phyloP scores from a whole-genome alignment of 495 filamentous ascomycete species.

The Neurospora africana region DNA sequence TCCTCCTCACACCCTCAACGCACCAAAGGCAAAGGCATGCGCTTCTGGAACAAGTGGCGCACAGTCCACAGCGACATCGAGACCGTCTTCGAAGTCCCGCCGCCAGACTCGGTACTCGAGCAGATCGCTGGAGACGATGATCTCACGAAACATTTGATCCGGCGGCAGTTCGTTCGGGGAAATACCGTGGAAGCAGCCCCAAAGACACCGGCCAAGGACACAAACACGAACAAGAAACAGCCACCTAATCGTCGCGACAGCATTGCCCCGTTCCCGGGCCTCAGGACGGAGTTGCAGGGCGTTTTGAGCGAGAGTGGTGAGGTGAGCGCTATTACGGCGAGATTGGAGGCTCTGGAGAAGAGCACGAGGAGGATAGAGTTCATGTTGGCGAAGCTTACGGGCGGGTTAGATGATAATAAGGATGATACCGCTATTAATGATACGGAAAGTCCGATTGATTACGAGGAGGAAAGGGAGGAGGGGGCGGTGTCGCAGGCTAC shows the following conservation, averaged over 20 bases:
- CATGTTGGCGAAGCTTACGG: conserved; percentile 22
- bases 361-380: conserved; percentile 27
- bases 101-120: conserved; percentile 46
- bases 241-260: conserved; percentile 33
- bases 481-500: conserved; percentile 1
- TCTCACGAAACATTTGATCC: conserved; percentile 37
- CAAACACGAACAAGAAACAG: conserved; percentile 5
- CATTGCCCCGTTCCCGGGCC: conserved; percentile 31
- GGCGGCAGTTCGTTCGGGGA: conserved; percentile 34
- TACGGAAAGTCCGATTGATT: neutral
- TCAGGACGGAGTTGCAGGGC: conserved; percentile 27
- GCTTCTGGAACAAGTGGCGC: conserved; percentile 38
- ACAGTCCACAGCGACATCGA: conserved; percentile 55
- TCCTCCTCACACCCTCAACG: neutral
- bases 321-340: conserved; percentile 18
- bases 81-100: conserved; percentile 57
- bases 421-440: neutral
- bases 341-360: conserved; percentile 31
- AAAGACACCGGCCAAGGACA: neutral
- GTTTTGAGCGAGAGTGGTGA: conserved; percentile 31
- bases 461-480: neutral
- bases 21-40: neutral
- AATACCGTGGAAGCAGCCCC: conserved; percentile 9
- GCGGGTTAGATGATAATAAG: neutral
- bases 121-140: conserved; percentile 46